These are phyloP conservation scores for Isatis tinctoria DNA, from an alignment of 345 rosid genomes.

Conservation along the genomic window DNA sequence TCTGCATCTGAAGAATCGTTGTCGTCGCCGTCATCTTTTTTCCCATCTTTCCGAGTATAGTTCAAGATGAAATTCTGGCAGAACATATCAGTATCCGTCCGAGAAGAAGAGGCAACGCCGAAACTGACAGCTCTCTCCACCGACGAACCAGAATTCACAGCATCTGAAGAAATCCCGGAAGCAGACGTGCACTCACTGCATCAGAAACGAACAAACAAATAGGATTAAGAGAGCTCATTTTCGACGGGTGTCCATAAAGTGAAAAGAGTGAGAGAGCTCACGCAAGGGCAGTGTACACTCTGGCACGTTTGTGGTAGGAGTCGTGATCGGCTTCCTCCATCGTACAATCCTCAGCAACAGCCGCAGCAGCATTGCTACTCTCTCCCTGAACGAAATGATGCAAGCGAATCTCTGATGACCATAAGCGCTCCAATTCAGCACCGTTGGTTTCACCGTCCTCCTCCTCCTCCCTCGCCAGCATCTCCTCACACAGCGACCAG, in stretches of 20 bases:
- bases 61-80: conserved; percentile 64
- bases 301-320: conserved; percentile 78
- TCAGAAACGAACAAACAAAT: neutral
- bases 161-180: conserved; percentile 31
- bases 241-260: neutral
- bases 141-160: conserved; percentile 36
- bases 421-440: conserved; percentile 20
- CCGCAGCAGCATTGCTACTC: conserved; percentile 36
- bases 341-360: conserved; percentile 16
- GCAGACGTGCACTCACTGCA: conserved; percentile 41
- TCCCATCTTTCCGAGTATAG: conserved; percentile 45
- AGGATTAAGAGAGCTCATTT: conserved; percentile 40
- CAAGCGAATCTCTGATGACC: conserved; percentile 23
- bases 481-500: conserved; percentile 37
- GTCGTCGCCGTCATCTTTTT: conserved; percentile 47
- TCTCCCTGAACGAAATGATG: conserved; percentile 45
- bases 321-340: conserved; percentile 44
- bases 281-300: conserved; percentile 46
- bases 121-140: conserved; percentile 33
- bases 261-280: conserved; percentile 35
- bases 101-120: conserved; percentile 33
- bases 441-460: conserved; percentile 24
- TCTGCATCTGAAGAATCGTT: conserved; percentile 42
- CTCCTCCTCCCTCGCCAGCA: conserved; percentile 31
- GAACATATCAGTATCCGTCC: conserved; percentile 39